Evolutionary conservation across 164 flowering plant species (phyloP).

Genomic region (Magnolia kwangsiensis): DNA sequence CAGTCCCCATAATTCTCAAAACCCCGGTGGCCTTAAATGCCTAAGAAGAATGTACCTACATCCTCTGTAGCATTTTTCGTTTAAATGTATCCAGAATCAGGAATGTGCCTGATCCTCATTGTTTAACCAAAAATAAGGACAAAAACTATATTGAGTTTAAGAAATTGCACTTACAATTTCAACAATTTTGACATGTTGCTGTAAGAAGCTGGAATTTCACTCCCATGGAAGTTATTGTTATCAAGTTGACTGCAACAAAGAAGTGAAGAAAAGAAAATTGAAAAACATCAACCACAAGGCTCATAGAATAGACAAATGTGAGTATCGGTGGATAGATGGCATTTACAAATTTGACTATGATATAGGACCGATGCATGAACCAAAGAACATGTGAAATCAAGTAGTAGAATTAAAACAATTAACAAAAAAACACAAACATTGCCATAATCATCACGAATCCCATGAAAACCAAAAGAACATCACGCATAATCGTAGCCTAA

Average conservation of each 20-base stretch:
- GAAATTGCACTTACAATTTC: slow-evolving; percentile 65
- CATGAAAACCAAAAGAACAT: too few relatives aligned
- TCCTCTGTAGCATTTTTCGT: neutral
- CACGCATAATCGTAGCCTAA: too few relatives aligned
- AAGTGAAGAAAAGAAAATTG: neutral
- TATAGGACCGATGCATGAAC: too few relatives aligned
- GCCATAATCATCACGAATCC: too few relatives aligned
- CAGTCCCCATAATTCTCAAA: neutral
- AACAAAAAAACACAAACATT: too few relatives aligned
- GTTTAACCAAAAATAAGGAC: neutral
- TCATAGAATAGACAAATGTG: neutral
- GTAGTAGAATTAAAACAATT: too few relatives aligned
- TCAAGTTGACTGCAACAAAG: slow-evolving; percentile 77
- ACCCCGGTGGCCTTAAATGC: neutral
- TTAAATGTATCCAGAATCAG: neutral
- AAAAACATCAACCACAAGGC: neutral
- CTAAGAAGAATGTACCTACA: neutral
- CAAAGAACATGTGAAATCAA: too few relatives aligned
- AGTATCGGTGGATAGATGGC: neutral
- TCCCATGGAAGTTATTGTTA: slow-evolving; percentile 80
- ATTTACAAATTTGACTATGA: neutral
- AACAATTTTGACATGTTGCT: slow-evolving; percentile 61
- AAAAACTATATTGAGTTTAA: neutral
- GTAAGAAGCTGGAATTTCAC: slow-evolving; percentile 68
- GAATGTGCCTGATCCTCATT: neutral